Conservation (phyloP, 208 protist genomes). For the Phytomonas sp. region DNA sequence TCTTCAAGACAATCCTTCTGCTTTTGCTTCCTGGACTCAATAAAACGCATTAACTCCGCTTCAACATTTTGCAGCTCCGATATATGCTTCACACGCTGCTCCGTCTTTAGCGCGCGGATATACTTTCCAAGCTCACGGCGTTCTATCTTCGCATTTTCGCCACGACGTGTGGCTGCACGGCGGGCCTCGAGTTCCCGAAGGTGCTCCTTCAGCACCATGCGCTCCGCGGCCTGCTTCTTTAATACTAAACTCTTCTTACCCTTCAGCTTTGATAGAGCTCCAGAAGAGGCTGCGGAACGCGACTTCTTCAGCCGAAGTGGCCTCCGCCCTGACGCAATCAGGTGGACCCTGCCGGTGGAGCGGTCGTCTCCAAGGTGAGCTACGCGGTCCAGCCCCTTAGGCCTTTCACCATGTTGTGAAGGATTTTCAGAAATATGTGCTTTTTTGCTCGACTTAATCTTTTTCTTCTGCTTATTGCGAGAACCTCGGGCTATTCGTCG, state of each 20-base stretch:
- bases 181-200: slow-evolving; percentile 57
- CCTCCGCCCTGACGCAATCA: neutral
- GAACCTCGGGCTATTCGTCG: slow-evolving; percentile 22
- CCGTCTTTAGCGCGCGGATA: slow-evolving; percentile 71
- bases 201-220: slow-evolving; percentile 81
- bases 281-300: neutral
- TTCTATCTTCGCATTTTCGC: slow-evolving; percentile 71
- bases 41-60: slow-evolving; percentile 39
- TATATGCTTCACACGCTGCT: slow-evolving; percentile 72
- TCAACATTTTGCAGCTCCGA: slow-evolving; percentile 55
- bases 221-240: slow-evolving; percentile 71
- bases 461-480: slow-evolving; percentile 31
- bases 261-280: slow-evolving; percentile 10
- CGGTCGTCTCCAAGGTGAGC: neutral
- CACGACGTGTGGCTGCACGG: slow-evolving; percentile 47
- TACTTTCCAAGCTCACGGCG: slow-evolving; percentile 85
- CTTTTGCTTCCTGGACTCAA: slow-evolving; percentile 20
- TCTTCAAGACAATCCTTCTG: slow-evolving; percentile 5
- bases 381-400: neutral
- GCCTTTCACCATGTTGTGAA: neutral
- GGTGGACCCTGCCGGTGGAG: neutral
- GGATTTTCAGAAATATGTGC: neutral
- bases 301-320: neutral
- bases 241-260: slow-evolving; percentile 45
- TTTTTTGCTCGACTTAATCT: slow-evolving; percentile 12